A percentile compares a stretch with the other conserved stretches of the same genome.
Evolutionary conservation across 306 rosid genomes (phyloP).

Genomic region (Gleditsia sinensis): DNA sequence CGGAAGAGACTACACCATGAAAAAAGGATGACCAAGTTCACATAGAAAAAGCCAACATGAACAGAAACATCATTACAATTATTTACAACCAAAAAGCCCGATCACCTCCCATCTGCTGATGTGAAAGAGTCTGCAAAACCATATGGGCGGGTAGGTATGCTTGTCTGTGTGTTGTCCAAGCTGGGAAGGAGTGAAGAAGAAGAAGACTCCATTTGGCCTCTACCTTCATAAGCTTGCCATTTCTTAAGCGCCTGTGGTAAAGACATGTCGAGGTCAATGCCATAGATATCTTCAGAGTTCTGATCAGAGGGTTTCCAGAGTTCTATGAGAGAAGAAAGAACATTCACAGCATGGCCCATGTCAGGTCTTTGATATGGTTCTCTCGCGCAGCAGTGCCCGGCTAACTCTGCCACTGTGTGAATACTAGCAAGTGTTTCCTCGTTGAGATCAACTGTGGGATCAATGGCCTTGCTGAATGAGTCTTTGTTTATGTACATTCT

Average conservation of each 20-base stretch:
- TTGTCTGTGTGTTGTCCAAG: conserved; percentile 89
- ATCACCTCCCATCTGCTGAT: conserved; percentile 84
- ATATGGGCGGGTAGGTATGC: conserved; percentile 79
- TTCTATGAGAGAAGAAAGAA: conserved; percentile 78
- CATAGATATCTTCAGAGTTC: conserved; percentile 73
- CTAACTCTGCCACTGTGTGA: conserved; percentile 81
- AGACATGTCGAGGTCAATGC: conserved; percentile 91
- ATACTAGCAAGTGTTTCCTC: conserved; percentile 82
- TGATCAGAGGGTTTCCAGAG: conserved; percentile 91
- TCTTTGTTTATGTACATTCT: conserved; percentile 74
- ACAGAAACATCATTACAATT: conserved; percentile 37
- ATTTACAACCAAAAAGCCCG: conserved; percentile 52
- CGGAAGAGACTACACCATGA: conserved; percentile 40
- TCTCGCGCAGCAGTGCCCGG: conserved; percentile 85
- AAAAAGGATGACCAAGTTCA: conserved; percentile 32
- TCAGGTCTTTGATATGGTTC: conserved; percentile 95
- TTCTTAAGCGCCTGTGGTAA: conserved; percentile 92
- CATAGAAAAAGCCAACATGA: conserved; percentile 26
- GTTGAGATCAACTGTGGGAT: conserved; percentile 59
- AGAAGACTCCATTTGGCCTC: conserved; percentile 70
- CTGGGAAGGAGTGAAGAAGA: conserved; percentile 85
- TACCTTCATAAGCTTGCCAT: conserved; percentile 94
- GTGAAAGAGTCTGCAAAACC: conserved; percentile 92
- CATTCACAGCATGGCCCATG: conserved; percentile 90
- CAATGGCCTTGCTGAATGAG: conserved; percentile 74